Base-by-base conservation (phyloP, 2,329 filamentous ascomycete species). In the Metarhizium brunneum region DNA sequence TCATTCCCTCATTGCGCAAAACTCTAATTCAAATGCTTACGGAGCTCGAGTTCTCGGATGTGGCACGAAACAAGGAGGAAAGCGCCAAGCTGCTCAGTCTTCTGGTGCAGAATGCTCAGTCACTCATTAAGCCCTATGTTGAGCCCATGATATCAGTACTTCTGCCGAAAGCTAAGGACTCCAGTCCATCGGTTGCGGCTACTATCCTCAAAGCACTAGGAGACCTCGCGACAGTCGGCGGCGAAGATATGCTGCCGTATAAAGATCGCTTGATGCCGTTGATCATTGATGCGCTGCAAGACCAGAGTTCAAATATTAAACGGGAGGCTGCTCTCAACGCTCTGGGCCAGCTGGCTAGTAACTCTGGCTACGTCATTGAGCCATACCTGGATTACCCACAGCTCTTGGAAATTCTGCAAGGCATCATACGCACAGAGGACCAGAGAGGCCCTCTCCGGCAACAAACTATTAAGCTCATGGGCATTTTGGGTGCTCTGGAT, bases 311-410 rank as follows among this genome's bases (percentile, higher is more conserved):
- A 3, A 86, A 90, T 50, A 79, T 85, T 49, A 97, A 97, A 72
- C 85, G 94, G 55, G 92, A 96, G 69, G 90, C 95, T 6, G 92
- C 94, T 3, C 77, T 99, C 36, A 88, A 89, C 61, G 94, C 94
- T 0, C 79, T 99, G 0, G 92, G 92, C 20, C 92, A 97, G 67
- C 76, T 99, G 54, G 91, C 94, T 6, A 95, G 91, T 66, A 97
- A 96, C 70, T 94, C 92, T 13, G 94, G 95, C 62, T 99, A 99
- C 72, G 95, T 99, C 53, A 97, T 99, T 58, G 85, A 92, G 55
- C 95, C 95, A 0, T 99, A 99, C 65, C 79, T 92, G 50, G 92
- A 99, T 58, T 96, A 97, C 64, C 94, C 95, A 0, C 87, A 96
- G 66, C 81, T 99, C 8, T 84, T 99, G 51, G 91, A 94, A 58